Base-by-base conservation (phyloP, 257 asterid genomes). In the Henckelia pumila region DNA sequence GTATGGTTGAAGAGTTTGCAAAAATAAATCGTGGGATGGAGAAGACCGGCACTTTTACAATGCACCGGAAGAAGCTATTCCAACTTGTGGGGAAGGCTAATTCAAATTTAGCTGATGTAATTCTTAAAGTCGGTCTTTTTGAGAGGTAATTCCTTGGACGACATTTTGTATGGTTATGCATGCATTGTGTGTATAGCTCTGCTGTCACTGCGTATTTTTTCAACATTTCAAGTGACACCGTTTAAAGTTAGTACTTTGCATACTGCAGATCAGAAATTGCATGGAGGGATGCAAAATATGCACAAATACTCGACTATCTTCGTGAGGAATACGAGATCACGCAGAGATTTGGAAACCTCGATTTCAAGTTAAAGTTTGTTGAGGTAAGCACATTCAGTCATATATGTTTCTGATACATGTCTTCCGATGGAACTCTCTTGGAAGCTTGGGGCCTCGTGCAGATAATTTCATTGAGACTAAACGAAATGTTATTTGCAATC, bases 51-150 rank as follows among this genome's bases (percentile, higher is more conserved):
- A 94, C 94, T 74, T 94, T 94, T 81, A 94, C 99, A 3, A 84
- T 94, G 93, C 79, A 83, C 55, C 78, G 97, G 56, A 94, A 91
- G 75, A 90, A 91, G 79, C 84, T 94, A 74, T 94, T 94, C 75
- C 97, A 91, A 79, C 96, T 94, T 22, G 96, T 91, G 61, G 99
- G 99, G 80, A 94, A 91, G 84, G 99, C 99, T 60, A 94, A 94
- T 78, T 94, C 99, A 53, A 88, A 91, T 83, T 68, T 94, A 69
- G 97, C 97, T 50, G 99, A 94, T 64, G 96, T 94, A 56, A 94
- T 94, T 74, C 76, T 94, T 49, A 91, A 76, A 84, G 99, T 94
- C 9, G 95, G 99, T 52, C 79, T 91, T 64, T 94, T 91, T 76
- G 99, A 94, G 76, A 91, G 99, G 99, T 93, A 80, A 70, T 19